Evolutionary conservation across 257 asterid genomes (phyloP).

Genomic region (Solanum sejunctum): DNA sequence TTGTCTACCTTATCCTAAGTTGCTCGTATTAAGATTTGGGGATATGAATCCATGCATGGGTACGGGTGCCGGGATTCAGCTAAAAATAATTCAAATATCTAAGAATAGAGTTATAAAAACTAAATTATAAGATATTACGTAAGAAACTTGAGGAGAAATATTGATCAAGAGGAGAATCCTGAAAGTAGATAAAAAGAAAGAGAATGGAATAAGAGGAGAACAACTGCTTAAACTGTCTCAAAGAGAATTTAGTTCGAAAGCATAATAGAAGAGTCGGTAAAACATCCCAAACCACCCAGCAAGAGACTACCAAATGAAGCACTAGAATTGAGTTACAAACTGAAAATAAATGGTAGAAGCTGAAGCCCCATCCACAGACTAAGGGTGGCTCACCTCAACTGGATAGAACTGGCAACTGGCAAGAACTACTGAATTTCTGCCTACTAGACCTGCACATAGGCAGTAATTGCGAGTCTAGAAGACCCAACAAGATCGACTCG

Average conservation of each 20-base stretch:
- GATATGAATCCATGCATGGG: too few species aligned
- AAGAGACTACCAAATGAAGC: not conserved
- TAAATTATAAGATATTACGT: too few species aligned
- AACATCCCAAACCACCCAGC: not conserved
- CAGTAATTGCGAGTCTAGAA: not conserved
- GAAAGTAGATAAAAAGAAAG: too few species aligned
- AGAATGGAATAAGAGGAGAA: not conserved
- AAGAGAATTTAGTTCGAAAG: not conserved
- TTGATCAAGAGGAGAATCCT: too few species aligned
- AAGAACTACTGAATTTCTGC: not conserved
- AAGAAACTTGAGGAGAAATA: too few species aligned
- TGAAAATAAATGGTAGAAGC: not conserved
- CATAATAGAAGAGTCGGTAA: not conserved
- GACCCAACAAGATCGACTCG: not conserved
- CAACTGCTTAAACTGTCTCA: not conserved
- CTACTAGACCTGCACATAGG: not conserved
- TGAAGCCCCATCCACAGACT: not conserved
- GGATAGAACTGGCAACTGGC: not conserved
- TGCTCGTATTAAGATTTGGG: too few species aligned
- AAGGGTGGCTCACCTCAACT: not conserved
- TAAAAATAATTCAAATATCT: too few species aligned
- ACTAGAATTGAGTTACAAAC: not conserved
- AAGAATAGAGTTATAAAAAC: too few species aligned
- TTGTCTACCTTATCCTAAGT: not conserved
- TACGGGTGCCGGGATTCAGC: too few species aligned